phyloP scores from a whole-genome alignment of 352 stramenopile species.

The Pythium folliculosum region DNA sequence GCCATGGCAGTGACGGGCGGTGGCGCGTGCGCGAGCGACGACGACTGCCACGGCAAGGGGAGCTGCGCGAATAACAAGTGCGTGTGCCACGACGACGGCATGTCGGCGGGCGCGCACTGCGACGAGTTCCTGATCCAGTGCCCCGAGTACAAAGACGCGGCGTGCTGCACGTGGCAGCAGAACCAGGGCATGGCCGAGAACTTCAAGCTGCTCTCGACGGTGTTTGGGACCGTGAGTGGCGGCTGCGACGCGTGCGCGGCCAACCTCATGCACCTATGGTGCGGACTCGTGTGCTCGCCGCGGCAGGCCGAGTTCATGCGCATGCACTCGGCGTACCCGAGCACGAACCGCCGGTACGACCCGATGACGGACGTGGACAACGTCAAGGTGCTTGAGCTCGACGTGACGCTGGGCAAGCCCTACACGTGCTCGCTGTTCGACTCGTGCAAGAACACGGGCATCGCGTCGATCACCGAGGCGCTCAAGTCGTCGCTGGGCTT shows the following conservation, averaged over 20 bases:
- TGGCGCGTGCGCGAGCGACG: slow-evolving; percentile 47
- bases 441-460: slow-evolving; percentile 85
- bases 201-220: slow-evolving; percentile 70
- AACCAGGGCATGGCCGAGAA: slow-evolving; percentile 88
- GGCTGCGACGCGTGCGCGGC: slow-evolving; percentile 80
- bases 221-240: slow-evolving; percentile 73
- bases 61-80: slow-evolving; percentile 47
- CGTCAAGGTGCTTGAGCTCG: slow-evolving; percentile 79
- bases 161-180: slow-evolving; percentile 91
- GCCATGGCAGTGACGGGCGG: slow-evolving; percentile 54
- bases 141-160: slow-evolving; percentile 73
- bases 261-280: slow-evolving; percentile 89
- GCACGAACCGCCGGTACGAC: slow-evolving; percentile 67
- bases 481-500: slow-evolving; percentile 88
- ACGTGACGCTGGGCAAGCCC: slow-evolving; percentile 70
- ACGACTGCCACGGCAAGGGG: slow-evolving; percentile 65
- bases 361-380: slow-evolving; percentile 72
- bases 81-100: slow-evolving; percentile 60
- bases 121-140: slow-evolving; percentile 79
- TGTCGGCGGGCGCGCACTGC: slow-evolving; percentile 74
- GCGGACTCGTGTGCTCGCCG: slow-evolving; percentile 81
- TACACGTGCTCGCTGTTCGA: slow-evolving; percentile 83
- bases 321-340: slow-evolving; percentile 66
- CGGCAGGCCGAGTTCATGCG: slow-evolving; percentile 73
- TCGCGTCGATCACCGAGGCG: slow-evolving; percentile 64